A percentile compares a stretch with the other conserved stretches of the same genome.
Conservation (phyloP, 352 stramenopile genomes). For the Pythium biforme region DNA sequence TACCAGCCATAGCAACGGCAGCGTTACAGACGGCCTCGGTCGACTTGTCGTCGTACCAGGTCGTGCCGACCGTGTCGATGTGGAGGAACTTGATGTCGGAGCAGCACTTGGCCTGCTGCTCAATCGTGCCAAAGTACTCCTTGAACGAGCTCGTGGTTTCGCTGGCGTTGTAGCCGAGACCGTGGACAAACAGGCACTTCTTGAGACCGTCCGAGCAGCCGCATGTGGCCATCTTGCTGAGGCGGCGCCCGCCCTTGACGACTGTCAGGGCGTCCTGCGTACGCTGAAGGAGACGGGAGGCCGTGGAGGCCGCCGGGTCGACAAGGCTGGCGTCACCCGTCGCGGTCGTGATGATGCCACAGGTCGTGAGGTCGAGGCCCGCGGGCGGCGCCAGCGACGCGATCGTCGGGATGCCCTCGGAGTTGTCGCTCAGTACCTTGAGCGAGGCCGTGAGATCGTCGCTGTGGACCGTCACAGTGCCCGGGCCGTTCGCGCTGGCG, state of each 20-base stretch:
- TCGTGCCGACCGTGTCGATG: constrained; percentile 29
- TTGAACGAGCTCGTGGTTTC: constrained; percentile 9
- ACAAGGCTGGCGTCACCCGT: constrained; percentile 8
- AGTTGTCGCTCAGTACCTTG: constrained; percentile 13
- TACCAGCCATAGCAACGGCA: constrained; percentile 8
- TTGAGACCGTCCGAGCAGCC: constrained; percentile 25
- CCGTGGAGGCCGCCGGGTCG: neutral
- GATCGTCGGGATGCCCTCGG: constrained; percentile 3
- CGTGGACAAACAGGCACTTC: constrained; percentile 39
- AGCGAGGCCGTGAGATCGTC: constrained; percentile 22
- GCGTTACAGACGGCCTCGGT: constrained; percentile 26
- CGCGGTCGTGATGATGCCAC: neutral
- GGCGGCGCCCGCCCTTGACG: constrained; percentile 1
- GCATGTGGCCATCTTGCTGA: constrained; percentile 6
- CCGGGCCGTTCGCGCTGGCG: neutral
- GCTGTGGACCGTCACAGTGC: constrained; percentile 18
- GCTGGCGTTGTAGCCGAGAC: constrained; percentile 19
- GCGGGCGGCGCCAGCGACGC: neutral
- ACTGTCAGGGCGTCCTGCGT: constrained; percentile 8
- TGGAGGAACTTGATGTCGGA: constrained; percentile 32
- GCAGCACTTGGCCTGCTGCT: constrained; percentile 32
- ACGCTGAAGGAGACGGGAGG: constrained; percentile 1
- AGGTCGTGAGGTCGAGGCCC: constrained; percentile 4
- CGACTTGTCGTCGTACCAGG: constrained; percentile 27
- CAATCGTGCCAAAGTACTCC: constrained; percentile 31